Evolutionary conservation across 768 basidiomycete species (phyloP).

Genomic region (Cystobasidium tubakii): DNA sequence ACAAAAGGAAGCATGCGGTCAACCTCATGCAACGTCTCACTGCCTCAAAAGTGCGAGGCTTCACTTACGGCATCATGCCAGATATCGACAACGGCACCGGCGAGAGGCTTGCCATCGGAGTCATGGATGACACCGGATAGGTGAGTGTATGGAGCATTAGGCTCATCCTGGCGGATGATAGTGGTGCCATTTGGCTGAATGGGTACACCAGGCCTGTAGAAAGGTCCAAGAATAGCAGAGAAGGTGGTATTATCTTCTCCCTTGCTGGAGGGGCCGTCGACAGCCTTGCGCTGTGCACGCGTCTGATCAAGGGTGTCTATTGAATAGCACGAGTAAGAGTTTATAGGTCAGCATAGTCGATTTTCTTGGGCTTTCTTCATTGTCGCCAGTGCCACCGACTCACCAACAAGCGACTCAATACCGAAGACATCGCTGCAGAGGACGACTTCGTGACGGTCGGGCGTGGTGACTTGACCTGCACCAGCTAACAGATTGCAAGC

Average conservation of each 20-base stretch:
- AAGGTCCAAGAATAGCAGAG: slow-evolving; percentile 45
- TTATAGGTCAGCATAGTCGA: too few species aligned
- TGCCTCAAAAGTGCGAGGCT: too few species aligned
- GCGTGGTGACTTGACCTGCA: slow-evolving; percentile 42
- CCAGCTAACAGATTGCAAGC: slow-evolving; percentile 42
- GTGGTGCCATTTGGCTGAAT: slow-evolving; percentile 40
- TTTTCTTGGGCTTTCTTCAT: too few species aligned
- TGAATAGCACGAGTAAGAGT: neutral
- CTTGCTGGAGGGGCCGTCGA: slow-evolving; percentile 33
- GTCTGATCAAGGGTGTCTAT: slow-evolving; percentile 18
- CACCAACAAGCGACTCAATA: slow-evolving; percentile 45
- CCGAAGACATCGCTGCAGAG: slow-evolving; percentile 45
- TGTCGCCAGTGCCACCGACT: too few species aligned
- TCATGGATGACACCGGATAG: slow-evolving; percentile 39
- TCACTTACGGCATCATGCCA: slow-evolving; percentile 41
- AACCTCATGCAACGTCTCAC: too few species aligned
- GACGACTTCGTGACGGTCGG: slow-evolving; percentile 45
- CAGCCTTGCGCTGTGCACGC: slow-evolving; percentile 16
- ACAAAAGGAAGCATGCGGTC: too few species aligned
- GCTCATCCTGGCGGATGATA: slow-evolving; percentile 41
- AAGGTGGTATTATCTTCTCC: slow-evolving; percentile 34
- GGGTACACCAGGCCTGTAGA: slow-evolving; percentile 43
- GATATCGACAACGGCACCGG: slow-evolving; percentile 43
- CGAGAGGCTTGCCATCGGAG: slow-evolving; percentile 42
- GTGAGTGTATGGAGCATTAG: slow-evolving; percentile 36